These are phyloP conservation scores for Phytophthora ramorum DNA, from an alignment of 352 stramenopile genomes.

Conservation along the genomic window DNA sequence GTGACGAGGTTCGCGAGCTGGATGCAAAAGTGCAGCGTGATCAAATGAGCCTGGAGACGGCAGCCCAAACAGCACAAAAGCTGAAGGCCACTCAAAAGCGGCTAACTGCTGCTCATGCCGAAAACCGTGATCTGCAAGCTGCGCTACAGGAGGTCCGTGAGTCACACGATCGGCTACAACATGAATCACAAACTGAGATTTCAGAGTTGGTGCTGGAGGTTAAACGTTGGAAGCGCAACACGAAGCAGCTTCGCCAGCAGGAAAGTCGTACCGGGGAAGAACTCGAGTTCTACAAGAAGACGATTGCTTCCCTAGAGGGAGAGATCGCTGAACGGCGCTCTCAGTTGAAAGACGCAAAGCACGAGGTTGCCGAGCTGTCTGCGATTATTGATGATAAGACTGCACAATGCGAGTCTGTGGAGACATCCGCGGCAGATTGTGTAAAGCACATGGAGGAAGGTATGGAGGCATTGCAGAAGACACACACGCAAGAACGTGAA, in stretches of 20 bases:
- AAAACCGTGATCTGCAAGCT: constrained; percentile 47
- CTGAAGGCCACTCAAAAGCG: constrained; percentile 58
- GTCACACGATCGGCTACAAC: constrained; percentile 40
- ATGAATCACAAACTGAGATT: constrained; percentile 43
- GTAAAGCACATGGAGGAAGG: constrained; percentile 52
- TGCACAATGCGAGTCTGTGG: constrained; percentile 44
- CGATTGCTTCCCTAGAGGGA: constrained; percentile 47
- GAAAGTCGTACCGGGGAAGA: constrained; percentile 44
- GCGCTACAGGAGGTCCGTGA: constrained; percentile 48
- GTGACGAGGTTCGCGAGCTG: constrained; percentile 50
- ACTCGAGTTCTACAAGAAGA: constrained; percentile 43
- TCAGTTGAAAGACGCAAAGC: constrained; percentile 45
- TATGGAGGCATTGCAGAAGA: constrained; percentile 41
- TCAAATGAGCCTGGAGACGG: constrained; percentile 37
- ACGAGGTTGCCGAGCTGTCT: constrained; percentile 40
- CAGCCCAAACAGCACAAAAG: constrained; percentile 47
- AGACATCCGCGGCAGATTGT: constrained; percentile 55
- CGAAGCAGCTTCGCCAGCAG: constrained; percentile 53
- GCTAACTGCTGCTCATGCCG: constrained; percentile 35
- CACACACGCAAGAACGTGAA: constrained; percentile 45
- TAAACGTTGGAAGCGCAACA: constrained; percentile 58
- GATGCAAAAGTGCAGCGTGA: constrained; percentile 42
- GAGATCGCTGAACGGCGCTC: constrained; percentile 33
- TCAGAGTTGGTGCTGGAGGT: constrained; percentile 43
- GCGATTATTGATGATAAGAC: constrained; percentile 46